Percentiles rank a stretch among this genome's conserved stretches.
These are phyloP conservation scores for Chaetomium strumarium DNA, from an alignment of 2,329 filamentous ascomycete species.

Conservation along the genomic window DNA sequence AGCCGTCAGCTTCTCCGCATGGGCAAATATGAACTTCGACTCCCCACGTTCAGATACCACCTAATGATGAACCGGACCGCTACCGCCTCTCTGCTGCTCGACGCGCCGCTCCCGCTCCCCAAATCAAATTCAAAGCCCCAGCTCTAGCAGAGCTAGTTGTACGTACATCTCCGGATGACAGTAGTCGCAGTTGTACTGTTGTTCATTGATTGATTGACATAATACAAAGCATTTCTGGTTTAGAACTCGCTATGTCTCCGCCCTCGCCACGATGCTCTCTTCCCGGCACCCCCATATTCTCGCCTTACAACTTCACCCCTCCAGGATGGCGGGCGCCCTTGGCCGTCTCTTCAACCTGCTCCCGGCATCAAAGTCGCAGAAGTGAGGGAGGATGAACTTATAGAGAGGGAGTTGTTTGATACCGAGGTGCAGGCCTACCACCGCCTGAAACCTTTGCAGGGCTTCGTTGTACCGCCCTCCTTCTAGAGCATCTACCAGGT, in stretches of 20 bases:
- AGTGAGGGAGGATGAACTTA: background rate
- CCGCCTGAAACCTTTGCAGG: conserved; percentile 5
- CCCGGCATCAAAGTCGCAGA: background rate
- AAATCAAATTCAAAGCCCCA: too few relatives aligned
- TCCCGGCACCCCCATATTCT: background rate
- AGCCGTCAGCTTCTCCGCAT: too few relatives aligned
- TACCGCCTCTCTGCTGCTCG: background rate
- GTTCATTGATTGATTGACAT: background rate
- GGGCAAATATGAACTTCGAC: background rate
- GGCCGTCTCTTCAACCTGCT: background rate
- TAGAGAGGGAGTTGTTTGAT: background rate
- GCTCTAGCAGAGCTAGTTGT: too few relatives aligned
- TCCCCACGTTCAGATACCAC: background rate
- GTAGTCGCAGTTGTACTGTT: too few relatives aligned
- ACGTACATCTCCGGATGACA: too few relatives aligned
- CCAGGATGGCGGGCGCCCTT: background rate
- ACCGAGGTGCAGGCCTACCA: conserved; percentile 3
- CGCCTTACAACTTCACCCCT: background rate
- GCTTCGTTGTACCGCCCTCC: conserved; percentile 1
- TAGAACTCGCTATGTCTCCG: background rate
- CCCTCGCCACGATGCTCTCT: background rate
- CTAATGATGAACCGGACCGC: background rate
- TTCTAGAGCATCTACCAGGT: conserved; percentile 1
- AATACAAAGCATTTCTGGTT: background rate
- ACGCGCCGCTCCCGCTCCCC: too few relatives aligned